Evolutionary conservation across 345 rosid species (phyloP), one percentile per base, ranked within the genome.

Genomic region (Viola odorata): DNA sequence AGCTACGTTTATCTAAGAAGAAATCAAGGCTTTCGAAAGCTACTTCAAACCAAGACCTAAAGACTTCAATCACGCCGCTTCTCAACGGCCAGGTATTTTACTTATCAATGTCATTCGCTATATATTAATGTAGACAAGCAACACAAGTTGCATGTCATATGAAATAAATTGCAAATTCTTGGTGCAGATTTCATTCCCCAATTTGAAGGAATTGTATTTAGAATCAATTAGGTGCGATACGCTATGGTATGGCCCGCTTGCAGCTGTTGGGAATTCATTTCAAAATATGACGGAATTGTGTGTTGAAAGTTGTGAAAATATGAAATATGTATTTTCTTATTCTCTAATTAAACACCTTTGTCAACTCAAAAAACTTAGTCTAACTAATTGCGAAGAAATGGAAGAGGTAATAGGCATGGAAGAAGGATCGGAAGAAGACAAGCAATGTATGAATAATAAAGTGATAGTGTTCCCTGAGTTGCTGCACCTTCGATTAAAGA

Each of bases 141-240:
- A n/a, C n/a, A n/a, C n/a, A n/a, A n/a, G n/a, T n/a, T n/a, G n/a
- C n/a, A n/a, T n/a, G n/a, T n/a, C n/a, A n/a, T n/a, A n/a, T n/a
- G n/a, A n/a, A n/a, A n/a, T n/a, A n/a, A n/a, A n/a, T n/a, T n/a
- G n/a, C n/a, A n/a, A n/a, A n/a, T n/a, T n/a, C n/a, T n/a, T n/a
- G n/a, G 32, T 45, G 68, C 61, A 57, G 69, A 38, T 50, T 57
- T 12, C 15, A 3, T 49, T 56, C 13, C 69, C 69, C 32, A 65
- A 48, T 7, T 40, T 65, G 56, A 16, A 48, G 41, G 32, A 48
- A 0, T 9, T 65, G 8, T 2, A 5, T 0, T 10, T 66, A 8
- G 0, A 0, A 0, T 57, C 51, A 8, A 50, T 66, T 23, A 23
- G n/a, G 8, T 8, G 37, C 5, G 51, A 66, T 37, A 42, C 8